Evolutionary conservation across 495 filamentous ascomycete species (phyloP), one percentile per base, ranked within the genome.

Genomic region (Tirmania nivea): DNA sequence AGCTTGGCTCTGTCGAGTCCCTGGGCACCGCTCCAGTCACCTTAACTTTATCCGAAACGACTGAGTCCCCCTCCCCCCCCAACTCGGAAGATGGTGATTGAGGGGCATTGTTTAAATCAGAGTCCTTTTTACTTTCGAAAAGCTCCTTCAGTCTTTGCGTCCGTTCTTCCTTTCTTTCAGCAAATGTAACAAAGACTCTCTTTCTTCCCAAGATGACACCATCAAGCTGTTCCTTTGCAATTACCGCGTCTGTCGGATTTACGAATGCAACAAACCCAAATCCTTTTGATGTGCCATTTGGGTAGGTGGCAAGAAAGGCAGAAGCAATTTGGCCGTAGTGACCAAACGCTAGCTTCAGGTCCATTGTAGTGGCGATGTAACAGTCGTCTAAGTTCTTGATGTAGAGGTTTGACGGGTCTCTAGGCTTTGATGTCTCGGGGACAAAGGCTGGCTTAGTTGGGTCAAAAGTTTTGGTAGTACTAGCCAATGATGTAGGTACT

Each of bases 211-310:
- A 58, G 20, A 65, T 55, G 7, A 48, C 83, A 61, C 86, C 83
- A 66, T 99, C 84, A 60, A 99, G 78, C 56, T 84, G 79, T 1
- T 94, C 85, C 42, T 94, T 90, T 56, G 90, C 87, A 65, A 74
- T 76, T 60, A 79, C 71, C 56, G 90, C 90, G 65, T 80, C 79
- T 65, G 93, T 86, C 63, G 94, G 87, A 61, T 81, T 85, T 59
- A 81, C 75, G 72, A 79, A 97, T 74, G 96, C 95, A 70, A 97
- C 90, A 66, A 97, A 97, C 56, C 90, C 90, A 69, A 94, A 96
- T 34, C 90, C 90, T 62, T 88, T 89, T 73, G 81, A 89, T 78
- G 94, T 94, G 66, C 84, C 84, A 55, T 92, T 83, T 55, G 73
- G 69, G 63, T 94, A 87, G 60, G 82, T 84, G 64, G 88, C 86